Evolutionary conservation across 371 early-diverging fungal species (phyloP), one percentile per base, ranked within the genome.

Genomic region (Rhizopus stolonifer): DNA sequence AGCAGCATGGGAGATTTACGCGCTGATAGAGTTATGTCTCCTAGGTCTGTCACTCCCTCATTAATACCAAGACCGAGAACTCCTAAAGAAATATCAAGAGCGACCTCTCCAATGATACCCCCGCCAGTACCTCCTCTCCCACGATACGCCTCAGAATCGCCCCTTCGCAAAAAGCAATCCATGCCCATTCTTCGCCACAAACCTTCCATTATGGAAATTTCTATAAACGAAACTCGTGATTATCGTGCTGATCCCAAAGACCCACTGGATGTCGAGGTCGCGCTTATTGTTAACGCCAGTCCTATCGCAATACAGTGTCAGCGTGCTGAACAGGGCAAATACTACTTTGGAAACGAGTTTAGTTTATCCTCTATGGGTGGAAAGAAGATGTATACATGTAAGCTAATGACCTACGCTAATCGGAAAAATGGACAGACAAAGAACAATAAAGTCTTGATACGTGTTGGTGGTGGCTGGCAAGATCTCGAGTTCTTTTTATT

Each of bases 381-480:
- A 21, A 73, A 69, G 49, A 77, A 77, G 32, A 29, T 77, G 46
- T 77, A 73, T 49, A 67, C 73, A 1, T 77, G 77, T 64, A 71
- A 74, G 57, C 52, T 77, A 22, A 77, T 77, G 74, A 72, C 60
- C 11, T 77, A 77, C 49, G 59, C 48, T 13, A 58, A 65, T 39
- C 57, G 70, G 34, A 48, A 54, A 49, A 47, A 58, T 23, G 54
- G 51, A 2, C 48, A 58, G 19, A 25, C 24, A 15, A 52, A 64
- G 26, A 50, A 61, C 21, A 79, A 77, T 49, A 84, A 84, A 50
- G 84, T 84, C 9, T 52, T 83, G 46, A 80, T 84, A n/a, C 81
- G 84, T 26, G 83, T 84, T 2, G 84, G 86, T 25, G 83, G 84
- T n/a, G 84, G 86, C 17, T 85, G 83, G 83, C 82, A 83, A 50